Evolutionary conservation across 2,329 filamentous ascomycete genomes (phyloP).

Genomic region (Metarhizium brunneum): DNA sequence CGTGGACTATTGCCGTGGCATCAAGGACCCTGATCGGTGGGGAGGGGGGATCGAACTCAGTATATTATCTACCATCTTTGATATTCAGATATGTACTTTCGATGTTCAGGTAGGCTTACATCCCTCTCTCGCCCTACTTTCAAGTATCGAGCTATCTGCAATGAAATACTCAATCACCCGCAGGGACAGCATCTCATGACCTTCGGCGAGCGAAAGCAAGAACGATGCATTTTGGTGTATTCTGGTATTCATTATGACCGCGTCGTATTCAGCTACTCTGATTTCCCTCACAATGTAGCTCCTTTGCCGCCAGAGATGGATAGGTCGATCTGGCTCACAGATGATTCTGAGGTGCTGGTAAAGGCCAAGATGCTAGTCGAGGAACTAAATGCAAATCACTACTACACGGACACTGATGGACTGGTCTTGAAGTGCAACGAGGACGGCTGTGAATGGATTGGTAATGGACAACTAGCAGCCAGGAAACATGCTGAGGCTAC

Average conservation of each 20-base stretch:
- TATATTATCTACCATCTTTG: slow-evolving; percentile 76
- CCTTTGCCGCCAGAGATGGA: slow-evolving; percentile 65
- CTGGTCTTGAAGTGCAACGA: slow-evolving; percentile 71
- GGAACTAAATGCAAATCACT: slow-evolving; percentile 61
- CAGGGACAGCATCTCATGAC: slow-evolving; percentile 32
- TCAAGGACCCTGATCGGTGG: slow-evolving; percentile 74
- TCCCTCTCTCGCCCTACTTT: neutral
- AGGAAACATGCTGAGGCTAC: slow-evolving; percentile 52
- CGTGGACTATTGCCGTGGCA: slow-evolving; percentile 71
- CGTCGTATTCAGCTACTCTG: slow-evolving; percentile 63
- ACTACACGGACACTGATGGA: slow-evolving; percentile 79
- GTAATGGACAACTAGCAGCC: slow-evolving; percentile 56
- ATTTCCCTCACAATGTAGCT: slow-evolving; percentile 43
- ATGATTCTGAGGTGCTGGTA: slow-evolving; percentile 58
- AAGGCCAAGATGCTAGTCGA: slow-evolving; percentile 56
- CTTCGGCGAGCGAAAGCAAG: slow-evolving; percentile 66
- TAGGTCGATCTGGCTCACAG: slow-evolving; percentile 46
- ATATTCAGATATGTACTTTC: slow-evolving; percentile 75
- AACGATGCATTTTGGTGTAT: slow-evolving; percentile 75
- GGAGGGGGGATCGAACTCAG: slow-evolving; percentile 85
- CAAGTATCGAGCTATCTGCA: neutral
- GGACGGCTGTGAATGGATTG: slow-evolving; percentile 52
- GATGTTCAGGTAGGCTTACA: slow-evolving; percentile 51
- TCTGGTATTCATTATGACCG: slow-evolving; percentile 92
- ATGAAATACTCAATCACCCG: neutral